A percentile compares a stretch with the other conserved stretches of the same genome.
These are phyloP conservation scores for Microascus cirrosus DNA, from an alignment of 2,329 filamentous ascomycete species.

Conservation along the genomic window DNA sequence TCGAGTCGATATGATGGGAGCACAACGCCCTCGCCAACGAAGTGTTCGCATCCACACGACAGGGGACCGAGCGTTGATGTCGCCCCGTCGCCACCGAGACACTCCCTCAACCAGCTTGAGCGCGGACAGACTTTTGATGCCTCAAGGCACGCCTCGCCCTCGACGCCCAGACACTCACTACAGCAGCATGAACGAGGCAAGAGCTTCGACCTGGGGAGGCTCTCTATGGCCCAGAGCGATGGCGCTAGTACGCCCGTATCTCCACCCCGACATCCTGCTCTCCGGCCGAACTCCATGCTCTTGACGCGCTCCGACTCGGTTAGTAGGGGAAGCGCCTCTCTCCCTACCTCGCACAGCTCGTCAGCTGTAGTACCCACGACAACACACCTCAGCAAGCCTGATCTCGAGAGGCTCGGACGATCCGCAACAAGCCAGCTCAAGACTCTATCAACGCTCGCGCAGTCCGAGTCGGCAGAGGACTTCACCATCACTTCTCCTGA, in stretches of 20 bases:
- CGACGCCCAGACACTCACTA: not conserved
- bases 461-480: constrained; percentile 64
- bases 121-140: constrained; percentile 57
- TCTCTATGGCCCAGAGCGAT: constrained; percentile 31
- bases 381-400: constrained; percentile 48
- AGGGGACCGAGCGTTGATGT: not conserved
- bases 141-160: constrained; percentile 20
- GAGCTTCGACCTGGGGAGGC: constrained; percentile 50
- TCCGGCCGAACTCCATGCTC: constrained; percentile 51
- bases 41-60: not conserved
- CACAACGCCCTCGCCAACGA: constrained; percentile 23
- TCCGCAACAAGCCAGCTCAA: constrained; percentile 86
- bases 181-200: constrained; percentile 45
- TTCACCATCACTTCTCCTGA: constrained; percentile 68
- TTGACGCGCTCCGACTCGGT: constrained; percentile 46
- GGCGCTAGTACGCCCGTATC: constrained; percentile 25
- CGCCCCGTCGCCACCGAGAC: constrained; percentile 12
- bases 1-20: constrained; percentile 50
- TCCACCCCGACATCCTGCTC: constrained; percentile 26
- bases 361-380: constrained; percentile 22
- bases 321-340: constrained; percentile 19
- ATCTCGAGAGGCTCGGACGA: constrained; percentile 71
- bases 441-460: constrained; percentile 72
- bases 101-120: constrained; percentile 24
- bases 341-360: constrained; percentile 17